Base-by-base conservation (phyloP, 768 basidiomycete genomes). In the Lactifluus subvellereus region DNA sequence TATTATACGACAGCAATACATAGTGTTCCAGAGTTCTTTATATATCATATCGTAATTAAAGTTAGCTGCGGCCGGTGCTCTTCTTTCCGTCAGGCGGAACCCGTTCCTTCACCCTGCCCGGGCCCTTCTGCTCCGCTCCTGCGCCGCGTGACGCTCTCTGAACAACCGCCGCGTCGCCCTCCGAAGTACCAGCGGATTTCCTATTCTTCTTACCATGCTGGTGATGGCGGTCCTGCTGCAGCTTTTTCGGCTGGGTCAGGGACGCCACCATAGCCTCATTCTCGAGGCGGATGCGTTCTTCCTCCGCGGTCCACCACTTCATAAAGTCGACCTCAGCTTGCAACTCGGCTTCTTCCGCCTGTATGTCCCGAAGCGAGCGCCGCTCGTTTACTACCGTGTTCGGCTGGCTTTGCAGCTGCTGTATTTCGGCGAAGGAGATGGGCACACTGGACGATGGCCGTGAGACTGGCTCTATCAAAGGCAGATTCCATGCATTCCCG, bases 251-350 rank as follows among this genome's bases (percentile, higher is more conserved):
- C 13, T 40, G 62, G 13, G 54, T 4, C 48, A 58, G 8, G 0
- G 61, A 53, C 20, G 43, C 56, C 16, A 48, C 51, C 6, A 58
- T 56, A 3, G 62, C 68, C 43, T 53, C 58, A 57, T 77, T 76
- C 72, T 88, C 86, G 38, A 76, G 66, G 66, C 75, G 79, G n/a
- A 90, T 72, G 16, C 89, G 78, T 69, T 82, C 84, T 72, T 93
- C 91, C 73, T 96, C 94, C 7, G 80, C 85, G 1, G 83, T 77
- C 92, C 94, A 97, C 94, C 94, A 97, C 68, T 77, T 81, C 72
- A 95, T 72, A 71, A 97, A 98, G 63, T 90, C 89, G 0, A 18
- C 65, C 37, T 68, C 67, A 4, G 53, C 65, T 58, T 60, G 61
- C 32, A 79, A 78, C 47, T 80, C 82, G 38, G 75, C 77, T 71